Evolutionary conservation across 1,284 basidiomycete species (phyloP), one percentile per base, ranked within the genome.

Genomic region (Ceratobasidium sp.): DNA sequence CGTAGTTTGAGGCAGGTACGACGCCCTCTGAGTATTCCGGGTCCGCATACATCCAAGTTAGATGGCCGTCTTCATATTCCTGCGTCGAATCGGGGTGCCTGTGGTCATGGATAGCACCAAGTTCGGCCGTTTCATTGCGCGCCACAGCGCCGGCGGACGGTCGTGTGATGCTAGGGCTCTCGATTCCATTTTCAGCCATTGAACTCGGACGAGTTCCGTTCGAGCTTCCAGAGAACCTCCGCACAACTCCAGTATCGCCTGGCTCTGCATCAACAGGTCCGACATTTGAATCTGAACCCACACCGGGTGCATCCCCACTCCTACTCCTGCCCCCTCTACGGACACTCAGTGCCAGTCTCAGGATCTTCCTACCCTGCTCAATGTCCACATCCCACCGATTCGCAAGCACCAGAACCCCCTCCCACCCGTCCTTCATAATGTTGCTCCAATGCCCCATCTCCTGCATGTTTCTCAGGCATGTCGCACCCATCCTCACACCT

Each of bases 371-470:
- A 13, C 21, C n/a, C 14, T 46, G 23, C 18, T 18, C 44, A 23
- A 61, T 59, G 9, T 35, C 43, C 2, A 71, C 67, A 1, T 44
- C 54, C 67, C 67, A 71, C 21, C 67, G 55, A 30, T 21, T 46
- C 9, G 67, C 67, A 16, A 71, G 67, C 16, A 55, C 67, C 5
- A 41, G 28, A 14, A 71, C 41, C 30, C 67, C 26, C 35, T 71
- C 67, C 9, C 43, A 38, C n/a, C 43, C 67, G 41, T 71, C 54
- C 23, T 52, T 47, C 14, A 55, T 55, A 32, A 54, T 59, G 16
- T 41, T 52, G 1, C 59, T 44, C 67, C 67, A 71, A 28, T 71
- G 59, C 28, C 67, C 67, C n/a, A 55, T 59, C n/a, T 71, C 44
- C 26, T 71, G 28, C 55, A 71, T 71, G 13, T 43, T 50, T 21